phyloP scores from a whole-genome alignment of 2,329 filamentous ascomycete species.

The Claviceps digitariae region DNA sequence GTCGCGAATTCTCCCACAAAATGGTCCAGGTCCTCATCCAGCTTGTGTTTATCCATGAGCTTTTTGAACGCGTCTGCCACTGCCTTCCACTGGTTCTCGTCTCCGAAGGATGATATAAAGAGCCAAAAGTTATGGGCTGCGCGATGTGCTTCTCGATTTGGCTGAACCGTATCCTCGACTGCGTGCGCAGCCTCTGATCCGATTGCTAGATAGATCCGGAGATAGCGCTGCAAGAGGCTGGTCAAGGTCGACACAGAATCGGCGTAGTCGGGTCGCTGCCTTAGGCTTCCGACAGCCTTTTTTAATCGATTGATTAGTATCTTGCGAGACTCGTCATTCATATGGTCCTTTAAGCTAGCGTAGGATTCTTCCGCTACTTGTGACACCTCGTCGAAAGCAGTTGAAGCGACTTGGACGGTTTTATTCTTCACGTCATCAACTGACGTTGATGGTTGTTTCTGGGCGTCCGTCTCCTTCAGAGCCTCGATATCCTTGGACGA shows the following conservation, averaged over 20 bases:
- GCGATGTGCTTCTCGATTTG: constrained; percentile 60
- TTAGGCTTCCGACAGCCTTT: constrained; percentile 58
- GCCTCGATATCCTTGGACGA: constrained; percentile 41
- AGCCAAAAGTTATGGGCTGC: constrained; percentile 72
- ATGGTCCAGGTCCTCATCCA: constrained; percentile 71
- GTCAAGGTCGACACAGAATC: constrained; percentile 73
- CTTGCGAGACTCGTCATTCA: constrained; percentile 58
- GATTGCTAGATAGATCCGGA: constrained; percentile 61
- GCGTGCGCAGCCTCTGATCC: constrained; percentile 52
- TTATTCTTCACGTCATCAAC: constrained; percentile 51
- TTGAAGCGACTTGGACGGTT: constrained; percentile 37
- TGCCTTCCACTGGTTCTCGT: constrained; percentile 59
- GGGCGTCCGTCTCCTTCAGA: constrained; percentile 25
- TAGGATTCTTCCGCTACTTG: constrained; percentile 42
- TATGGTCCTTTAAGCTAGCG: constrained; percentile 56
- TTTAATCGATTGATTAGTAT: constrained; percentile 65
- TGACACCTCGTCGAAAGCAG: background rate
- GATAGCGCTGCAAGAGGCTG: constrained; percentile 64
- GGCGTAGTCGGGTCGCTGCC: constrained; percentile 67
- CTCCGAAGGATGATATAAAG: constrained; percentile 68
- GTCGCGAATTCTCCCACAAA: constrained; percentile 61
- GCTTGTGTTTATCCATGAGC: constrained; percentile 59
- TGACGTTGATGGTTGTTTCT: constrained; percentile 28
- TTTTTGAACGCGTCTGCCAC: constrained; percentile 55
- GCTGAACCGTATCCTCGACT: constrained; percentile 55